Evolutionary conservation across 1,284 basidiomycete genomes (phyloP).

Genomic region (Kwoniella shivajii): DNA sequence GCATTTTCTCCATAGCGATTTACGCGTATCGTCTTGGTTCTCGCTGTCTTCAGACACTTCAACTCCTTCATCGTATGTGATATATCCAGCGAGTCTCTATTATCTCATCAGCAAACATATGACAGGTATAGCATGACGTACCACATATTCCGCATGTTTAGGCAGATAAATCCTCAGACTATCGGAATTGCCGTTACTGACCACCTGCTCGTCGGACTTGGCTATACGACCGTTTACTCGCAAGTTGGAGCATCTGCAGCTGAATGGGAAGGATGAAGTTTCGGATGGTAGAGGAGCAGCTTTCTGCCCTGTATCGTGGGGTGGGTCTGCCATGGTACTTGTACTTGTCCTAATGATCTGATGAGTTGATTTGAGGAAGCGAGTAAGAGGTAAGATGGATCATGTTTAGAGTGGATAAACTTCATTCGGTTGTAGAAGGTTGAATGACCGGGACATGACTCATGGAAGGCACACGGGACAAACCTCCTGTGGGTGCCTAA

Average conservation of each 20-base stretch:
- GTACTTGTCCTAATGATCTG: background rate
- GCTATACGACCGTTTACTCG: slow-evolving; percentile 24
- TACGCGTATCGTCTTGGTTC: slow-evolving; percentile 2
- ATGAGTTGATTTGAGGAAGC: background rate
- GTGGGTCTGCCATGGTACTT: slow-evolving; percentile 1
- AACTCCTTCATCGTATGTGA: slow-evolving; percentile 28
- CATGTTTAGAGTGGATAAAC: no score
- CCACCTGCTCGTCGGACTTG: slow-evolving; percentile 6
- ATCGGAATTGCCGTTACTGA: background rate
- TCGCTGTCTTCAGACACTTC: background rate
- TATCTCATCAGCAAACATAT: slow-evolving; percentile 4
- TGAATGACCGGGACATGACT: background rate
- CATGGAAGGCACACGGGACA: no score
- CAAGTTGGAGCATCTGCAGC: slow-evolving; percentile 43
- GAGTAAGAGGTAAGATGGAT: background rate
- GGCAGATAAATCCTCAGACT: slow-evolving; percentile 9
- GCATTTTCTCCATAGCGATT: slow-evolving; percentile 40
- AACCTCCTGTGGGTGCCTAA: background rate
- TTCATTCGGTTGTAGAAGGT: no score
- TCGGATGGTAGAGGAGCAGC: slow-evolving; percentile 23
- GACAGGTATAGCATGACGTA: background rate
- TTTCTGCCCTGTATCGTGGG: background rate
- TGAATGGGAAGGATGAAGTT: slow-evolving; percentile 29
- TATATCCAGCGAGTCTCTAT: slow-evolving; percentile 31
- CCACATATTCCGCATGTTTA: slow-evolving; percentile 12